A percentile compares a stretch with the other conserved stretches of the same genome.
These are phyloP conservation scores for Ceratocystis cacaofunesta DNA, from an alignment of 2,329 filamentous ascomycete species.

Conservation along the genomic window DNA sequence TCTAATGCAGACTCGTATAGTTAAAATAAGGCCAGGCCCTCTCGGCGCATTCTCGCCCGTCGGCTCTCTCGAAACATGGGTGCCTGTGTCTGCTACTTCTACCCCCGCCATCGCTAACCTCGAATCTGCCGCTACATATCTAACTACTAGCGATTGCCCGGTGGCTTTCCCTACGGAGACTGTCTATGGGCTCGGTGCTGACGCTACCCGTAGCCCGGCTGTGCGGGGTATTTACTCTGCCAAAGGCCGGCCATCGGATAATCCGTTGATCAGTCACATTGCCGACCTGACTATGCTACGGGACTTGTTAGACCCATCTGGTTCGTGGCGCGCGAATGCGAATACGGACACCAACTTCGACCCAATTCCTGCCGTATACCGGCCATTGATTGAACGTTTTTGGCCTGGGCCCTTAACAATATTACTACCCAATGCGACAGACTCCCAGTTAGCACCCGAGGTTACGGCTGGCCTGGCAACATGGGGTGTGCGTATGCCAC, in stretches of 20 bases:
- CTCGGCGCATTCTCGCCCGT: conserved; percentile 27
- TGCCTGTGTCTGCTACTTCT: conserved; percentile 21
- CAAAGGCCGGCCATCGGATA: conserved; percentile 83
- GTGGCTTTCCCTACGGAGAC: conserved; percentile 97
- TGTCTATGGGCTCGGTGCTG: conserved; percentile 91
- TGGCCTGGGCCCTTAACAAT: conserved; percentile 95
- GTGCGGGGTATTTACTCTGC: conserved; percentile 86
- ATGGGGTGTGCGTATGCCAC: conserved; percentile 81
- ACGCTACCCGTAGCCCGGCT: conserved; percentile 70
- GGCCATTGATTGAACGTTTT: conserved; percentile 61
- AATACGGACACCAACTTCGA: conserved; percentile 21
- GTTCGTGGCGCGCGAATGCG: conserved; percentile 18
- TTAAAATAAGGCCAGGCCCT: conserved; percentile 24
- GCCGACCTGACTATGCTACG: conserved; percentile 66
- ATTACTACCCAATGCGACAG: conserved; percentile 59
- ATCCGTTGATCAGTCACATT: conserved; percentile 88
- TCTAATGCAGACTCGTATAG: conserved; percentile 29
- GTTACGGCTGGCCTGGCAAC: conserved; percentile 75
- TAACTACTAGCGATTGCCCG: conserved; percentile 53
- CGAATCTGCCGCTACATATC: conserved; percentile 47
- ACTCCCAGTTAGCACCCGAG: conserved; percentile 64
- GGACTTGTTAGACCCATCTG: conserved; percentile 35
- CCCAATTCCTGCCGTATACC: conserved; percentile 59
- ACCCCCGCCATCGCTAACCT: conserved; percentile 30
- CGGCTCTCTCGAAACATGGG: conserved; percentile 30